phyloP scores from a whole-genome alignment of 106 monocot genomes.

The Posidonia australis region DNA sequence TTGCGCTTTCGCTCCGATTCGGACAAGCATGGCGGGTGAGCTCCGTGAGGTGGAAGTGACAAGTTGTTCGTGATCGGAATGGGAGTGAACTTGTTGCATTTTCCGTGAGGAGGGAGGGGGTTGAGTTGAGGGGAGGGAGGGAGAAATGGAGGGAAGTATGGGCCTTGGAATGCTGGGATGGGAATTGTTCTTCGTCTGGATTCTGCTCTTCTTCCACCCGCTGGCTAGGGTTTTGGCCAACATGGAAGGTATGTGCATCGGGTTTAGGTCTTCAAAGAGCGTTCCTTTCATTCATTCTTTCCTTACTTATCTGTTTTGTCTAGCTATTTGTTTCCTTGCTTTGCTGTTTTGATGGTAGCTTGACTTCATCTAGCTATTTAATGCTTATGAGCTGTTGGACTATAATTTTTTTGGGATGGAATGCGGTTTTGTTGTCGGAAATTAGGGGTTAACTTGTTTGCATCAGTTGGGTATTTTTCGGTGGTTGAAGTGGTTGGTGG shows the following conservation, averaged over 20 bases:
- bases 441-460: too few species aligned
- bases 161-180: not conserved
- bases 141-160: not conserved
- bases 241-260: slow-evolving; percentile 10
- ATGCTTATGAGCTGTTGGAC: too few species aligned
- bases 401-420: too few species aligned
- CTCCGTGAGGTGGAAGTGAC: too few species aligned
- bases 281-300: not conserved
- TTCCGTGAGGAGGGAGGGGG: slow-evolving; percentile 44
- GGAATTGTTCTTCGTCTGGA: not conserved
- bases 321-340: not conserved
- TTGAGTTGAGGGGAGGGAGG: not conserved
- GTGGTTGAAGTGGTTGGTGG: too few species aligned
- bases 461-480: too few species aligned
- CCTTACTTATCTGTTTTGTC: not conserved
- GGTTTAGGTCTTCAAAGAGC: not conserved
- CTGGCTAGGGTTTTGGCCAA: slow-evolving; percentile 5
- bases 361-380: too few species aligned
- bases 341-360: too few species aligned
- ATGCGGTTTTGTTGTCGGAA: too few species aligned
- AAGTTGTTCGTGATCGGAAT: too few species aligned
- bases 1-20: too few species aligned
- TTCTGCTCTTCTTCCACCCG: slow-evolving; percentile 2
- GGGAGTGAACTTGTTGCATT: not conserved
- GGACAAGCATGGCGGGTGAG: too few species aligned